A percentile compares a stretch with the other conserved stretches of the same genome.
These are phyloP conservation scores for Pythium volutum DNA, from an alignment of 352 stramenopile genomes.

Conservation along the genomic window DNA sequence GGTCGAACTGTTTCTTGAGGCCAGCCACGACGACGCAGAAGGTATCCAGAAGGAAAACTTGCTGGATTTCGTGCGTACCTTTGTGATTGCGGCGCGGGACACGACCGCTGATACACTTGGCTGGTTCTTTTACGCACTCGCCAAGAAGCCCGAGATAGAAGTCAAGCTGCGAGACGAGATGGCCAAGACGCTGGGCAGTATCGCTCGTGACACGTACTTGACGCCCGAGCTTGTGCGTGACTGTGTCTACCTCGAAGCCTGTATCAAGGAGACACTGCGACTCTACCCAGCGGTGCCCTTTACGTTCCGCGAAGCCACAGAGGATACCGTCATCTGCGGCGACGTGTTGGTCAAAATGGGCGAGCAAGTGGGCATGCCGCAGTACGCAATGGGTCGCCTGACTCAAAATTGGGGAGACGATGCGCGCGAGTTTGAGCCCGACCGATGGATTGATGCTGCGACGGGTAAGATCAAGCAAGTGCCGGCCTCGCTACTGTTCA, in stretches of 20 bases:
- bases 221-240: not conserved
- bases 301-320: constrained; percentile 48
- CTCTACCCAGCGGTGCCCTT: constrained; percentile 25
- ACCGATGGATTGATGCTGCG: constrained; percentile 43
- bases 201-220: no score
- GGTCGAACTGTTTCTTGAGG: constrained; percentile 21
- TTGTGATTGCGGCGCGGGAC: constrained; percentile 49
- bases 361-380: constrained; percentile 19
- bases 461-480: not conserved
- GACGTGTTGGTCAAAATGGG: constrained; percentile 25
- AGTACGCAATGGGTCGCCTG: constrained; percentile 32
- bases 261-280: constrained; percentile 10
- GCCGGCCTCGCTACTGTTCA: constrained; percentile 21
- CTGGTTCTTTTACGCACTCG: constrained; percentile 47
- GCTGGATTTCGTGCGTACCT: constrained; percentile 47
- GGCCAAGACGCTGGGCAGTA: not conserved
- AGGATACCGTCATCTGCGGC: constrained; percentile 45
- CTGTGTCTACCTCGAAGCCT: constrained; percentile 13
- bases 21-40: constrained; percentile 12
- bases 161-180: constrained; percentile 28
- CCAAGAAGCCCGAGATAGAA: constrained; percentile 30
- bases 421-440: constrained; percentile 46
- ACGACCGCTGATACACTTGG: constrained; percentile 45
- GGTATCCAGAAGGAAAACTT: constrained; percentile 24
- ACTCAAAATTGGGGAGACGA: constrained; percentile 42